Evolutionary conservation across 2,329 filamentous ascomycete genomes (phyloP).

Genomic region (Chaetomium sp.): DNA sequence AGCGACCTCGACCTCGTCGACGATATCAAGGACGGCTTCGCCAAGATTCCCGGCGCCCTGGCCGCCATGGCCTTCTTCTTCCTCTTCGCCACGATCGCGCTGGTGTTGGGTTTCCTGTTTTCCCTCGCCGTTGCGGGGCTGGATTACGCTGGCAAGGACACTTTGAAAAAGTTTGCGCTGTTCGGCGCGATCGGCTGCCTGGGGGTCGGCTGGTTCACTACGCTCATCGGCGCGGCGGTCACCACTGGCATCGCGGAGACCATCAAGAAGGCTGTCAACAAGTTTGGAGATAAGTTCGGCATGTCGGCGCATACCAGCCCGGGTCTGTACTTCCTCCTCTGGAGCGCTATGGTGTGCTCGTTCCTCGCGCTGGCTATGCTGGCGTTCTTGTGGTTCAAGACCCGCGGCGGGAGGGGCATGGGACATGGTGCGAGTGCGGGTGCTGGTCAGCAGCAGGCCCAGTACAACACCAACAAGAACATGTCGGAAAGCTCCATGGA

Average conservation of each 20-base stretch:
- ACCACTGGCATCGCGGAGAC: constrained; percentile 13
- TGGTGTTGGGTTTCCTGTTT: constrained; percentile 38
- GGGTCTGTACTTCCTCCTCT: constrained; percentile 13
- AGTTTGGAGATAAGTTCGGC: constrained; percentile 11
- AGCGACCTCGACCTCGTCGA: constrained; percentile 16
- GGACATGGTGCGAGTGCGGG: not conserved
- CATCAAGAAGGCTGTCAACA: constrained; percentile 13
- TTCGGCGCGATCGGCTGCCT: constrained; percentile 16
- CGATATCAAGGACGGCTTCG: constrained; percentile 40
- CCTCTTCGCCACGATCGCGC: constrained; percentile 37
- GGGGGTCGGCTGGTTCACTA: constrained; percentile 26
- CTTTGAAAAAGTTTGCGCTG: not conserved
- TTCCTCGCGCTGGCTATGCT: not conserved
- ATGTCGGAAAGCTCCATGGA: not conserved
- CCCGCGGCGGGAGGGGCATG: not conserved
- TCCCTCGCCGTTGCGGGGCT: constrained; percentile 18
- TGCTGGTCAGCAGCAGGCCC: too few species aligned
- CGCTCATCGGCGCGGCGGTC: constrained; percentile 6
- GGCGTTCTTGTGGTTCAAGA: not conserved
- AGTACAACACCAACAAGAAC: not conserved
- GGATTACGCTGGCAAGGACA: not conserved
- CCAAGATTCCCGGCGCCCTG: constrained; percentile 44
- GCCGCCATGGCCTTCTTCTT: constrained; percentile 45
- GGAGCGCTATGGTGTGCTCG: constrained; percentile 4
- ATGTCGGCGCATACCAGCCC: constrained; percentile 12